phyloP scores from a whole-genome alignment of 352 stramenopile genomes.

The Globisporangium takayamanum region DNA sequence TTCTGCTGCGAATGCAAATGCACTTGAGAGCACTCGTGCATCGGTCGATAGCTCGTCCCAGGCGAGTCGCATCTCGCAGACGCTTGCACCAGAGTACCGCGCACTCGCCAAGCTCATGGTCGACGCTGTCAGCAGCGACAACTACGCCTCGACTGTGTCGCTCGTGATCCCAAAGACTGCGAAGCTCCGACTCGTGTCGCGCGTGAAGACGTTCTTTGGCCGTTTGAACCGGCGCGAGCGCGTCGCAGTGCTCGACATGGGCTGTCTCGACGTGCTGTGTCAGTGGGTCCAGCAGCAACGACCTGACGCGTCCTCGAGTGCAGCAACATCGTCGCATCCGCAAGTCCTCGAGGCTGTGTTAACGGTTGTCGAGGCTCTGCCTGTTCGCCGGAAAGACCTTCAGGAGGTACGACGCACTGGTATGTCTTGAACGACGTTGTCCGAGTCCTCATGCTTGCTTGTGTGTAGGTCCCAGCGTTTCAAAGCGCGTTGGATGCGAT shows the following conservation, averaged over 20 bases:
- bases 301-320: conserved; percentile 3
- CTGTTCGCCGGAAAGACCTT: conserved; percentile 59
- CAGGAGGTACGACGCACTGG: conserved; percentile 27
- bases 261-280: conserved; percentile 46
- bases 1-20: not conserved
- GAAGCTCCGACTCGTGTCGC: conserved; percentile 60
- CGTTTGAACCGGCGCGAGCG: conserved; percentile 52
- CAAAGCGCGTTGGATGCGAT: conserved; percentile 29
- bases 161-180: conserved; percentile 73
- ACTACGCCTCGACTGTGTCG: conserved; percentile 72
- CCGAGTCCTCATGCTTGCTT: too few species aligned
- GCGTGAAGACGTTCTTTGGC: conserved; percentile 67
- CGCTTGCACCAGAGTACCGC: conserved; percentile 48
- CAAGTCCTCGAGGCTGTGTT: conserved; percentile 68
- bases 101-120: conserved; percentile 63
- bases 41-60: not conserved
- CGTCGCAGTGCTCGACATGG: conserved; percentile 44
- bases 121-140: conserved; percentile 57
- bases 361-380: conserved; percentile 38
- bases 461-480: conserved; percentile 25
- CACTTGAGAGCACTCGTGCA: not conserved
- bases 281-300: conserved; percentile 43
- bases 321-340: conserved; percentile 27
- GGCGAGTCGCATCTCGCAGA: conserved; percentile 22
- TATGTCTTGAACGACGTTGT: not conserved